Percentiles rank a stretch among this genome's conserved stretches.
Conservation (phyloP, 2,329 filamentous ascomycete genomes). For the Fusarium newnesense region DNA sequence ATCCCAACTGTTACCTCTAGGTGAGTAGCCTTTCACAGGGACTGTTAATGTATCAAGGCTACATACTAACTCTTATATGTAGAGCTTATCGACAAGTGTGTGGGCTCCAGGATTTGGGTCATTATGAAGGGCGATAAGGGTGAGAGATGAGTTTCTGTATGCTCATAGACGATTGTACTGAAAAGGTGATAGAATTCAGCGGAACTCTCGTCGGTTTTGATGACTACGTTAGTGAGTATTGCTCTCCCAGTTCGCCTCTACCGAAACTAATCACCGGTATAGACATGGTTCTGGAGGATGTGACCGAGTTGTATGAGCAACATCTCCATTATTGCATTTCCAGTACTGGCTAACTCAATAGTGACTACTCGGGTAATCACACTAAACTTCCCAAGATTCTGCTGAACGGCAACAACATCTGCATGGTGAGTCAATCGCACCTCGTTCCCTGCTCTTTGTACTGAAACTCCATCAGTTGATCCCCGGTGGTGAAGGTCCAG, state of each 20-base stretch:
- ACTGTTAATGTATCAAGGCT: neutral
- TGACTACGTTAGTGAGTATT: conserved; percentile 96
- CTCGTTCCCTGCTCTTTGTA: neutral
- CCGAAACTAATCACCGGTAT: conserved; percentile 38
- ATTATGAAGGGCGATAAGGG: conserved; percentile 99
- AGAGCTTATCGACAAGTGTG: conserved; percentile 99
- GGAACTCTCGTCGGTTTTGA: conserved; percentile 96
- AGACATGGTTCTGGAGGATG: conserved; percentile 99
- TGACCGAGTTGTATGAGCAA: conserved; percentile 86
- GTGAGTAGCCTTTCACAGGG: conserved; percentile 53
- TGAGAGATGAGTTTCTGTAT: conserved; percentile 49
- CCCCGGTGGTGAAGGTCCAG: conserved; percentile 79
- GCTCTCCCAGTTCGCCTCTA: no score
- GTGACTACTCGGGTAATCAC: conserved; percentile 89
- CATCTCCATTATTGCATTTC: neutral
- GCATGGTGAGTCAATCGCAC: conserved; percentile 80
- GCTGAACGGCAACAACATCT: conserved; percentile 97
- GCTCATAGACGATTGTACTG: conserved; percentile 10
- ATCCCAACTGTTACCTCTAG: conserved; percentile 78
- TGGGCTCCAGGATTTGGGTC: conserved; percentile 97
- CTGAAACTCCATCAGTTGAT: conserved; percentile 68
- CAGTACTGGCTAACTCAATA: conserved; percentile 53
- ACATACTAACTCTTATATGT: conserved; percentile 35
- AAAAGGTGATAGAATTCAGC: conserved; percentile 78
- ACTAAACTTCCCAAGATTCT: conserved; percentile 94